phyloP scores from a whole-genome alignment of 2,329 filamentous ascomycete genomes.

The Diaporthe vexans region DNA sequence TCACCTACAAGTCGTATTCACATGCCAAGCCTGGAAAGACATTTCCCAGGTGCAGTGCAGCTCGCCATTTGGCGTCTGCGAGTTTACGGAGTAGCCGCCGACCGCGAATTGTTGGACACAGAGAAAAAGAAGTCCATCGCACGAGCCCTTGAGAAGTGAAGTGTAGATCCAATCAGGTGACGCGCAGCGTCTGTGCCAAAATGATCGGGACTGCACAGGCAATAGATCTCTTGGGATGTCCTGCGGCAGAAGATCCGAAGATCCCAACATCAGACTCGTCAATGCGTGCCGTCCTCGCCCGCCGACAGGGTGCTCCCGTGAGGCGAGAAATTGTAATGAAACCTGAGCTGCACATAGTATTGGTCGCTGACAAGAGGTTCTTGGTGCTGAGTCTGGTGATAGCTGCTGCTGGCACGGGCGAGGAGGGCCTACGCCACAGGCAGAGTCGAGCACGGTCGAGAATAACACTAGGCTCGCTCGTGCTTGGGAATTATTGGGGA shows the following conservation, averaged over 20 bases:
- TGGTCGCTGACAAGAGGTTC: background rate
- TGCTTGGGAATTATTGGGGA: slow-evolving; percentile 30
- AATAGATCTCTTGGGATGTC: slow-evolving; percentile 19
- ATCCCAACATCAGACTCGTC: slow-evolving; percentile 31
- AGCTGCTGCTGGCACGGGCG: background rate
- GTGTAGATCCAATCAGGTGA: slow-evolving; percentile 28
- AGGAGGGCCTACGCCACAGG: background rate
- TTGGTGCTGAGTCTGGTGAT: background rate
- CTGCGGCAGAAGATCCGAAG: slow-evolving; percentile 28
- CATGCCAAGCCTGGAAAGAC: slow-evolving; percentile 11
- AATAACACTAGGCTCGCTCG: slow-evolving; percentile 2
- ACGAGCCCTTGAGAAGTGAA: slow-evolving; percentile 16
- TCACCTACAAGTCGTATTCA: slow-evolving; percentile 29
- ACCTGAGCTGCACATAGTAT: slow-evolving; percentile 15
- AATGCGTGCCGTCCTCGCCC: slow-evolving; percentile 24
- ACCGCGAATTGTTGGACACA: background rate
- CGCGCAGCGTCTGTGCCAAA: slow-evolving; percentile 31
- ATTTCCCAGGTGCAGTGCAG: slow-evolving; percentile 23
- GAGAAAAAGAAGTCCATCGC: background rate
- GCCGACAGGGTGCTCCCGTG: slow-evolving; percentile 11
- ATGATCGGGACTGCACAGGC: slow-evolving; percentile 21
- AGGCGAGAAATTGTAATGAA: slow-evolving; percentile 10
- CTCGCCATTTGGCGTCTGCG: slow-evolving; percentile 1
- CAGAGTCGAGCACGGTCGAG: background rate
- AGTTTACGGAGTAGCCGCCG: slow-evolving; percentile 10